These are phyloP conservation scores for Metroxylon sagu DNA, from an alignment of 176 grass and related monocot species.

Conservation along the genomic window DNA sequence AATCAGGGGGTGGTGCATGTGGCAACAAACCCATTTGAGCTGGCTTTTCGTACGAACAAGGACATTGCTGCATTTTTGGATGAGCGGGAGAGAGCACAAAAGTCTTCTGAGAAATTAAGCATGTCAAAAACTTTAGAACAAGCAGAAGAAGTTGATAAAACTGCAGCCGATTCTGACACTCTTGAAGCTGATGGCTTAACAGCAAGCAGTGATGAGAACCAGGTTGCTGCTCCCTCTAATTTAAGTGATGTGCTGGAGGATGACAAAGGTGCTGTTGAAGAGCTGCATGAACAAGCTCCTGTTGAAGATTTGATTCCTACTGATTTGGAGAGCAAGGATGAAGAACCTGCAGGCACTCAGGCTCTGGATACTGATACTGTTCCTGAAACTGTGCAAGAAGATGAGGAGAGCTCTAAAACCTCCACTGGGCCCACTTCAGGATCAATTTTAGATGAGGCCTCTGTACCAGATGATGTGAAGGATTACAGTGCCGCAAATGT, in stretches of 20 bases:
- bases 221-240: not conserved
- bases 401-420: conserved; percentile 9
- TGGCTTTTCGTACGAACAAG: conserved; percentile 62
- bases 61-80: conserved; percentile 67
- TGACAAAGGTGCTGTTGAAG: conserved; percentile 19
- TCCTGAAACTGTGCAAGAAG: conserved; percentile 26
- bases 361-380: conserved; percentile 15
- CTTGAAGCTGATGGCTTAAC: conserved; percentile 1
- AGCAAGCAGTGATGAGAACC: conserved; percentile 9
- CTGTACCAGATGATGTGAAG: conserved; percentile 9
- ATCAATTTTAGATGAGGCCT: conserved; percentile 7
- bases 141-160: conserved; percentile 21
- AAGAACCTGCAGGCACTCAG: conserved; percentile 6
- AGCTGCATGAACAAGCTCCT: conserved; percentile 1
- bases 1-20: conserved; percentile 41
- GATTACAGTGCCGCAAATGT: not conserved
- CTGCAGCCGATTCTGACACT: conserved; percentile 5
- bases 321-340: conserved; percentile 11
- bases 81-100: conserved; percentile 32
- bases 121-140: conserved; percentile 1
- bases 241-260: conserved; percentile 20
- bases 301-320: not conserved
- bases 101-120: not conserved
- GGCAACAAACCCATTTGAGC: conserved; percentile 43
- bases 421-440: conserved; percentile 9